Evolutionary conservation across 257 asterid species (phyloP).

Genomic region (Nicotiana noctiflora): DNA sequence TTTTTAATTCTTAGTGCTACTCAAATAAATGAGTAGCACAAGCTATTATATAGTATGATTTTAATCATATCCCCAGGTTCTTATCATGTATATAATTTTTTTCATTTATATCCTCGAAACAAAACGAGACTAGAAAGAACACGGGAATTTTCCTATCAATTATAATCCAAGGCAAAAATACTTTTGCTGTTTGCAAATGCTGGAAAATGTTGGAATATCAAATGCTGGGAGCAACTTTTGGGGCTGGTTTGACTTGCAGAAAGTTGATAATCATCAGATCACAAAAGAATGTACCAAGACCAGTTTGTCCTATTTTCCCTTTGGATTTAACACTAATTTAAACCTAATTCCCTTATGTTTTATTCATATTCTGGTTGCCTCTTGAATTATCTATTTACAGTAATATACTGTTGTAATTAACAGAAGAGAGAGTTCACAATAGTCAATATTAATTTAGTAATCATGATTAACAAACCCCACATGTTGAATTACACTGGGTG

Average conservation of each 20-base stretch:
- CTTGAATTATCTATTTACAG: background rate
- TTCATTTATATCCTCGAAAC: background rate
- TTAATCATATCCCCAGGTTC: background rate
- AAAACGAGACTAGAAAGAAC: background rate
- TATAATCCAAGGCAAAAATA: background rate
- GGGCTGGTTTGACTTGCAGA: background rate
- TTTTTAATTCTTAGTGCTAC: background rate
- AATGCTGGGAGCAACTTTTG: background rate
- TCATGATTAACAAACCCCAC: no score
- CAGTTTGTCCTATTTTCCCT: background rate
- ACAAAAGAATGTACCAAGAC: background rate
- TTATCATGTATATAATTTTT: background rate
- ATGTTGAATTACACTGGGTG: no score
- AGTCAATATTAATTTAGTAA: background rate
- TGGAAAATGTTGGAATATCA: background rate
- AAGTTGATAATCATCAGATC: background rate
- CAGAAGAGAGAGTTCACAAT: background rate
- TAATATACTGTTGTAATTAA: background rate
- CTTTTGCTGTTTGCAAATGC: background rate
- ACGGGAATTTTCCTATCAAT: background rate
- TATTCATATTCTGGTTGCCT: background rate
- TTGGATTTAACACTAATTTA: background rate
- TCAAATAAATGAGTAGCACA: conserved; percentile 1
- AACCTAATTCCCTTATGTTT: background rate
- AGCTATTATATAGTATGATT: background rate